Evolutionary conservation across 1,284 basidiomycete species (phyloP).

Genomic region (Cryptococcus maquisensis): DNA sequence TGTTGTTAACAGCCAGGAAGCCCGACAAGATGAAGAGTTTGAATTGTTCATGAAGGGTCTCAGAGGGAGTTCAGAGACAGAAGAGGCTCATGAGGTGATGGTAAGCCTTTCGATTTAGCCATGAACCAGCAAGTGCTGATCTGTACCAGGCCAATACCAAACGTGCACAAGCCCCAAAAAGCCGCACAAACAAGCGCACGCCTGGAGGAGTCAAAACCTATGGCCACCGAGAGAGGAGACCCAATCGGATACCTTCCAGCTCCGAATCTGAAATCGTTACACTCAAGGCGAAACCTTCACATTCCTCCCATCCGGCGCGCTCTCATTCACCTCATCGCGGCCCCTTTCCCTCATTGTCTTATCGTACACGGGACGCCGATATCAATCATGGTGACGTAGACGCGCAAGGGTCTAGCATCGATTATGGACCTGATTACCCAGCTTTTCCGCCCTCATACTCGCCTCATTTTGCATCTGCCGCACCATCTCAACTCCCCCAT

Average conservation of each 20-base stretch:
- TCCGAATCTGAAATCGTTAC: neutral
- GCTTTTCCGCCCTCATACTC: too few relatives aligned
- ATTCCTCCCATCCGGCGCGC: neutral
- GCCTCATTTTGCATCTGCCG: too few relatives aligned
- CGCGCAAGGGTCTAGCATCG: too few relatives aligned
- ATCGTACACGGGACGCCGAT: too few relatives aligned
- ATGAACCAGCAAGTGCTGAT: too few relatives aligned
- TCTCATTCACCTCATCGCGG: too few relatives aligned
- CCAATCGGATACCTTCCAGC: neutral
- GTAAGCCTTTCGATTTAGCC: too few relatives aligned
- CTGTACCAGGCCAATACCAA: neutral
- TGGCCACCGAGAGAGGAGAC: slow-evolving; percentile 1
- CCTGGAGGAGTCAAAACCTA: slow-evolving; percentile 10
- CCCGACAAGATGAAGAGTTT: neutral
- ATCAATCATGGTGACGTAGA: too few relatives aligned
- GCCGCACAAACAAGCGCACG: slow-evolving; percentile 3
- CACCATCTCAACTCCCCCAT: too few relatives aligned
- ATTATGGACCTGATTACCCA: too few relatives aligned
- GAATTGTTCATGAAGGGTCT: neutral
- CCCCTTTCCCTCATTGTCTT: too few relatives aligned
- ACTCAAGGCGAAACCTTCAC: neutral
- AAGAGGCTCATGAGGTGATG: neutral
- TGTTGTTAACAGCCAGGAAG: neutral
- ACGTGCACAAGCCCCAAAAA: neutral
- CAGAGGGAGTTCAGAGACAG: neutral